Evolutionary conservation across 768 basidiomycete genomes (phyloP).

Genomic region (Rhodotorula toruloides): DNA sequence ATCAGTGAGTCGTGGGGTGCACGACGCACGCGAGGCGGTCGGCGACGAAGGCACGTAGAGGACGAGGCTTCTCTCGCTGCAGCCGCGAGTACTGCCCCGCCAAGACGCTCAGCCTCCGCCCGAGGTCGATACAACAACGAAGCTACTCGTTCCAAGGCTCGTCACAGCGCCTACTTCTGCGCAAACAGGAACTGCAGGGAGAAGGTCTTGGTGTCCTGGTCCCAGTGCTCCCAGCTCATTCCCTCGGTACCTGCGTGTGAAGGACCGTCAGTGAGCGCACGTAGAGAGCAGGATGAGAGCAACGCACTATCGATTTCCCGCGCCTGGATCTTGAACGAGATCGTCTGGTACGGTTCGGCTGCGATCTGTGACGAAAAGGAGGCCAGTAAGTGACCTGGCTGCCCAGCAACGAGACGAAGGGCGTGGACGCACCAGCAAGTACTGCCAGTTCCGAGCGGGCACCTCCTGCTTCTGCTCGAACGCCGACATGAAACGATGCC

Average conservation of each 20-base stretch:
- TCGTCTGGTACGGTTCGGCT: slow-evolving; percentile 98
- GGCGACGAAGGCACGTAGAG: no score
- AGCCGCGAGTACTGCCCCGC: no score
- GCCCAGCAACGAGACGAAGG: background rate
- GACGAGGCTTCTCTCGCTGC: no score
- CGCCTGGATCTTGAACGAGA: slow-evolving; percentile 97
- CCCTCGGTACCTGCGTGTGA: slow-evolving; percentile 32
- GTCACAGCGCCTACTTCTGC: background rate
- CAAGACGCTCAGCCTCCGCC: no score
- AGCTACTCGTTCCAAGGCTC: no score
- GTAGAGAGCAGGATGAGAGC: slow-evolving; percentile 51
- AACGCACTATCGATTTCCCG: slow-evolving; percentile 68
- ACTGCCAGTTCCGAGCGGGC: slow-evolving; percentile 94
- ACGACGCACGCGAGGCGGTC: no score
- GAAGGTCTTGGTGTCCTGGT: slow-evolving; percentile 97
- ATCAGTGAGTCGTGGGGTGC: no score
- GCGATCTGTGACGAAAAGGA: slow-evolving; percentile 62
- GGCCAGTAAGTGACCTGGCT: background rate
- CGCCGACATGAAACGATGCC: slow-evolving; percentile 89
- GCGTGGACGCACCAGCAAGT: slow-evolving; percentile 74
- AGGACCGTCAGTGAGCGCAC: slow-evolving; percentile 52
- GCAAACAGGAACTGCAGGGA: slow-evolving; percentile 76
- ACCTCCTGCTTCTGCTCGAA: slow-evolving; percentile 96
- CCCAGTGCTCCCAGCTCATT: slow-evolving; percentile 87
- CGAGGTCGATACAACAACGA: no score